phyloP scores from a whole-genome alignment of 163 green algal genomes.

The Volvox carteri region DNA sequence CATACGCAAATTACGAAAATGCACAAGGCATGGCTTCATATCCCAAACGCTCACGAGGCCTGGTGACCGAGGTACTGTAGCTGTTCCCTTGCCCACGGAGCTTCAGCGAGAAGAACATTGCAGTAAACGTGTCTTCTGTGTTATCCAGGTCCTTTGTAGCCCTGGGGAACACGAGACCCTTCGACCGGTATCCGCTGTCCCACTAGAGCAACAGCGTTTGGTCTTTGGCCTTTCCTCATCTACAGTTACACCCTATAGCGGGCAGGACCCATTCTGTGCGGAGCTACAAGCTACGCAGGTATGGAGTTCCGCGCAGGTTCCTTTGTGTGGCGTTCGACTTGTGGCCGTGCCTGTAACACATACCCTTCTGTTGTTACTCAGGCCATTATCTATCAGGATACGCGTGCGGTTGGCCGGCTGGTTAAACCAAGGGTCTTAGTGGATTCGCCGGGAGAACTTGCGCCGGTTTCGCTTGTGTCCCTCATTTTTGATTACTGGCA shows the following conservation, averaged over 20 bases:
- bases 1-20: slow-evolving; percentile 17
- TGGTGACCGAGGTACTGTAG: slow-evolving; percentile 12
- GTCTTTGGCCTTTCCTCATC: slow-evolving; percentile 27
- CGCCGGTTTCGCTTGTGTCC: slow-evolving; percentile 26
- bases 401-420: slow-evolving; percentile 5
- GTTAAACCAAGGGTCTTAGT: slow-evolving; percentile 27
- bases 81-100: background rate
- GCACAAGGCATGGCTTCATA: slow-evolving; percentile 23
- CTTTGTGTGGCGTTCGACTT: slow-evolving; percentile 17
- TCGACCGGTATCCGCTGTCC: slow-evolving; percentile 9
- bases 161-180: slow-evolving; percentile 17
- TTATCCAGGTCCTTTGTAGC: slow-evolving; percentile 8
- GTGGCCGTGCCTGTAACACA: background rate
- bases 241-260: background rate
- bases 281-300: slow-evolving; percentile 7
- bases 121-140: background rate
- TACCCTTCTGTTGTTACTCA: background rate
- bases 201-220: slow-evolving; percentile 29
- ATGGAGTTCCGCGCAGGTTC: slow-evolving; percentile 3
- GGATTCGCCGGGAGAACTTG: slow-evolving; percentile 22
- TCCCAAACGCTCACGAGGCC: slow-evolving; percentile 18
- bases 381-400: slow-evolving; percentile 40
- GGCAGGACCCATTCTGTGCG: slow-evolving; percentile 7
- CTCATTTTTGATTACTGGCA: slow-evolving; percentile 50
- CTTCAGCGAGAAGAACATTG: background rate